These are phyloP conservation scores for Aspergillus diversus DNA, from an alignment of 495 filamentous ascomycete genomes.

Conservation along the genomic window DNA sequence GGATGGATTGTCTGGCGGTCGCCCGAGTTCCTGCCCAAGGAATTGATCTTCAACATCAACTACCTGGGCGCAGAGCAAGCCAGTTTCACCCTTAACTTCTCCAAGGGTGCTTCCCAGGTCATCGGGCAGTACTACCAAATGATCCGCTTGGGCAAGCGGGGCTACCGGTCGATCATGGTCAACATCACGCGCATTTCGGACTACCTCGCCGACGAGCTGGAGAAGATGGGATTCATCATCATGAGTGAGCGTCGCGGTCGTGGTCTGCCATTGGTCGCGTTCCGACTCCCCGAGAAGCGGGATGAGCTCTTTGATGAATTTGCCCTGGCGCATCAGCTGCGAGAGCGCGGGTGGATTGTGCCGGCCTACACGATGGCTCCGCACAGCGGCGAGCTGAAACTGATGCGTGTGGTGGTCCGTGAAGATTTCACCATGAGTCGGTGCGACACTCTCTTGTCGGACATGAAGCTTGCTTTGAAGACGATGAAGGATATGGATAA, in stretches of 20 bases:
- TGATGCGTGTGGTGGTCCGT: conserved; percentile 87
- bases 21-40: conserved; percentile 81
- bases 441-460: conserved; percentile 72
- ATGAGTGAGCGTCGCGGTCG: conserved; percentile 76
- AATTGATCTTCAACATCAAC: conserved; percentile 98
- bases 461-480: conserved; percentile 73
- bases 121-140: conserved; percentile 97
- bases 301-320: conserved; percentile 81
- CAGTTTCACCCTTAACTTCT: conserved; percentile 95
- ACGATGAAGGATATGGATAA: conserved; percentile 74
- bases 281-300: conserved; percentile 63
- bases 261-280: conserved; percentile 85
- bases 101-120: conserved; percentile 87
- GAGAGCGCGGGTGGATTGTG: conserved; percentile 85
- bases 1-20: conserved; percentile 91
- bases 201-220: conserved; percentile 72
- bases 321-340: conserved; percentile 79
- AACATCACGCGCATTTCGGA: conserved; percentile 86
- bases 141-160: conserved; percentile 88
- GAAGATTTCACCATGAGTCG: conserved; percentile 83
- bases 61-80: conserved; percentile 93
- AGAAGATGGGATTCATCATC: conserved; percentile 80
- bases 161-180: conserved; percentile 87
- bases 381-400: conserved; percentile 73
- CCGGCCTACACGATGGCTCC: conserved; percentile 96